phyloP scores from a whole-genome alignment of 2,329 filamentous ascomycete genomes.

The Cladosporium velox region DNA sequence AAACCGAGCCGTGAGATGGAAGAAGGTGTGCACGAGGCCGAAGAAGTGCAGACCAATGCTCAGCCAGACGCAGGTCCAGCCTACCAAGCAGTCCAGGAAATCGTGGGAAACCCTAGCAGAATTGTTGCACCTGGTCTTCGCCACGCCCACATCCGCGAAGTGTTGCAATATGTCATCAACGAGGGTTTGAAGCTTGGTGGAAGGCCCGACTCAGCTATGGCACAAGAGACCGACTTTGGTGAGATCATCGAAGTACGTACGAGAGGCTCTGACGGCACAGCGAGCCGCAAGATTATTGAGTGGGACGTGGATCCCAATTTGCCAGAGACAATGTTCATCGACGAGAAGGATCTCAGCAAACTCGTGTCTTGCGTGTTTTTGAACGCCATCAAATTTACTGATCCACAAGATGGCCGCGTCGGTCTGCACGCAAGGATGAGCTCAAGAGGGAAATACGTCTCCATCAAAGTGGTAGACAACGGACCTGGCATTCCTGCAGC shows the following conservation, averaged over 20 bases:
- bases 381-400: conserved; percentile 72
- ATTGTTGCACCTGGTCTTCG: conserved; percentile 50
- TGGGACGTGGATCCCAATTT: conserved; percentile 54
- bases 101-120: conserved; percentile 25
- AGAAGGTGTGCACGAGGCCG: conserved; percentile 34
- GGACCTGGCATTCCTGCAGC: conserved; percentile 68
- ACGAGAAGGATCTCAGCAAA: conserved; percentile 65
- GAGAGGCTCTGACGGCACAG: conserved; percentile 46
- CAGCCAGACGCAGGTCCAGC: conserved; percentile 20
- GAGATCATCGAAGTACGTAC: conserved; percentile 53
- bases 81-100: conserved; percentile 16
- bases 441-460: conserved; percentile 51
- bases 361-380: conserved; percentile 64
- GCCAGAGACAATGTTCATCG: conserved; percentile 58
- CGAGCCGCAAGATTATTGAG: conserved; percentile 50
- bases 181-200: conserved; percentile 56
- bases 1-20: conserved; percentile 32
- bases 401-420: conserved; percentile 57
- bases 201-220: conserved; percentile 54
- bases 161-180: conserved; percentile 55
- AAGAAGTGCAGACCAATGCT: conserved; percentile 26
- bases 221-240: conserved; percentile 48
- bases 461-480: conserved; percentile 65
- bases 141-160: conserved; percentile 50
- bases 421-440: conserved; percentile 57